These are phyloP conservation scores for Pseudogymnoascus sp. DNA, from an alignment of 2,329 filamentous ascomycete genomes.

Conservation along the genomic window DNA sequence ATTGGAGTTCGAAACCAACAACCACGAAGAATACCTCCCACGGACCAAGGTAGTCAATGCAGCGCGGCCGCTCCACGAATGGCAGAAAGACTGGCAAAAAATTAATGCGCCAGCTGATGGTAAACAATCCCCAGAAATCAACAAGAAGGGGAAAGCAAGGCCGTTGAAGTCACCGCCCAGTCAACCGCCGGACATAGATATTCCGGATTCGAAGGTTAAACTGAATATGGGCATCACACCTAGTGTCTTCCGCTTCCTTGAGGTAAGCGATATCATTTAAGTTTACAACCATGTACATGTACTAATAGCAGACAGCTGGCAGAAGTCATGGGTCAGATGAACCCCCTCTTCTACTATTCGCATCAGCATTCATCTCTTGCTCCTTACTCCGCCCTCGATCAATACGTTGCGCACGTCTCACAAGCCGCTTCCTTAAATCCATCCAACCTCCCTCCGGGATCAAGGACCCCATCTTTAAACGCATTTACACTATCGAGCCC, in stretches of 20 bases:
- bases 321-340: slow-evolving; percentile 60
- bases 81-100: slow-evolving; percentile 57
- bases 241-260: slow-evolving; percentile 54
- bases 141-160: slow-evolving; percentile 54
- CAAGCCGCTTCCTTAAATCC: slow-evolving; percentile 13
- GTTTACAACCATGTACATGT: slow-evolving; percentile 20
- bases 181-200: slow-evolving; percentile 50
- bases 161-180: slow-evolving; percentile 50
- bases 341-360: slow-evolving; percentile 50
- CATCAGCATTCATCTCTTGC: slow-evolving; percentile 45
- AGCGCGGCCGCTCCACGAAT: slow-evolving; percentile 52
- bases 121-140: slow-evolving; percentile 57
- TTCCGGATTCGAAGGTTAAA: slow-evolving; percentile 51
- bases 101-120: slow-evolving; percentile 44
- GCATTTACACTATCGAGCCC: slow-evolving; percentile 35
- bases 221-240: slow-evolving; percentile 49
- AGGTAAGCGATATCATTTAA: slow-evolving; percentile 34
- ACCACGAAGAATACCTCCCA: slow-evolving; percentile 77
- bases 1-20: slow-evolving; percentile 69
- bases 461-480: not conserved
- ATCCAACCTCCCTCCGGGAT: not conserved
- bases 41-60: slow-evolving; percentile 54
- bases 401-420: slow-evolving; percentile 46
- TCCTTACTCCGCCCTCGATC: slow-evolving; percentile 50
- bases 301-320: slow-evolving; percentile 39